These are phyloP conservation scores for Vinca minor DNA, from an alignment of 257 asterid genomes.

Conservation along the genomic window DNA sequence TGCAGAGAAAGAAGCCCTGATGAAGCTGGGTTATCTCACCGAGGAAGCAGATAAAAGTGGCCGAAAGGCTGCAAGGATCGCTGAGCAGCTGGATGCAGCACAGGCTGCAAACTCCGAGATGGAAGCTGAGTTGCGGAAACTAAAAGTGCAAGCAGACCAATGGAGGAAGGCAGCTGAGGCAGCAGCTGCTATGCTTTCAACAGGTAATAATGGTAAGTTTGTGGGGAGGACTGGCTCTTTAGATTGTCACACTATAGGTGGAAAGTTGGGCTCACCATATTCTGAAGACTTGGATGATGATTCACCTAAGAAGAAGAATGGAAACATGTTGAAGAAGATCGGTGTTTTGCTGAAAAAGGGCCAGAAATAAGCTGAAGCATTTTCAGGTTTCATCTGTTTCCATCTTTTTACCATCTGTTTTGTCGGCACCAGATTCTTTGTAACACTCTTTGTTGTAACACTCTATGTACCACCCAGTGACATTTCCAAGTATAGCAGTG, in stretches of 20 bases:
- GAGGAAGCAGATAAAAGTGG: constrained; percentile 67
- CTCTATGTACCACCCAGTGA: too few species aligned
- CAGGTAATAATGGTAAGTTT: constrained; percentile 46
- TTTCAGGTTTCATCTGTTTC: constrained; percentile 15
- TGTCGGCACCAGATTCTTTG: too few species aligned
- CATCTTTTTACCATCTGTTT: too few species aligned
- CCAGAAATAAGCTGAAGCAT: constrained; percentile 38
- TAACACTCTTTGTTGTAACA: too few species aligned
- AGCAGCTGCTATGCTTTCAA: too few species aligned
- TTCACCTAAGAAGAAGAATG: constrained; percentile 67
- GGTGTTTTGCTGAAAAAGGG: constrained; percentile 75
- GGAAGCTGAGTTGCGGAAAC: too few species aligned
- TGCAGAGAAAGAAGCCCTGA: constrained; percentile 56
- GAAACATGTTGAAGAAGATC: constrained; percentile 77
- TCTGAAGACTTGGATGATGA: constrained; percentile 64
- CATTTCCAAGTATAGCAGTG: too few species aligned
- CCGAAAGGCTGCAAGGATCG: constrained; percentile 38
- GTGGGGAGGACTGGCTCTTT: constrained; percentile 51
- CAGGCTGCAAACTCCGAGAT: constrained; percentile 54
- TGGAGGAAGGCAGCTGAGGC: constrained; percentile 99
- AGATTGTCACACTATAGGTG: constrained; percentile 55
- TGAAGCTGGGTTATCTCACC: constrained; percentile 49
- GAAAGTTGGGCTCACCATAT: constrained; percentile 48
- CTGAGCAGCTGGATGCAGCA: constrained; percentile 70
- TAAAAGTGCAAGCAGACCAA: too few species aligned